Evolutionary conservation across 306 rosid genomes (phyloP).

Genomic region (Vachellia pachyceras): DNA sequence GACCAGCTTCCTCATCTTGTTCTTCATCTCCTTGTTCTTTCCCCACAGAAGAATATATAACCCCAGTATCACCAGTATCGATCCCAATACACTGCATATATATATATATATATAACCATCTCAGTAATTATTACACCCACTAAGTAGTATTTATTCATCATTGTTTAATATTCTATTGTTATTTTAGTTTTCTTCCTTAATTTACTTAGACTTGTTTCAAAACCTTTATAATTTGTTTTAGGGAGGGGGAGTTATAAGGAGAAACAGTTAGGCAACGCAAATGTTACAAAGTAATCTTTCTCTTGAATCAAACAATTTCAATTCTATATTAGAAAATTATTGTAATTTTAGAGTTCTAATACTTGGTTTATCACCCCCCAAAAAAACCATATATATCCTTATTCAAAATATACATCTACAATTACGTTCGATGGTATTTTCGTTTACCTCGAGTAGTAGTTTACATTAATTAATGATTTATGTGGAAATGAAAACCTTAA

Average conservation of each 20-base stretch:
- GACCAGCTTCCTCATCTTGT: conserved; percentile 15
- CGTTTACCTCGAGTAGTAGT: background rate
- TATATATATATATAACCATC: no score
- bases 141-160: no score
- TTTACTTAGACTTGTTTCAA: no score
- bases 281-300: background rate
- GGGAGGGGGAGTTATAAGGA: background rate
- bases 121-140: no score
- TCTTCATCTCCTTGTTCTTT: conserved; percentile 65
- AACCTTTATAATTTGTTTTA: no score
- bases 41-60: conserved; percentile 74
- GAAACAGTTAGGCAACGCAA: background rate
- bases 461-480: background rate
- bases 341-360: background rate
- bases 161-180: no score
- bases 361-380: background rate
- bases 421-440: background rate
- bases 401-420: no score
- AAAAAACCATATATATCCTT: no score
- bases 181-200: no score
- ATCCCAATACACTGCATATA: conserved; percentile 53
- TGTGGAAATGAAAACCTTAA: background rate
- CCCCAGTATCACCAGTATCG: conserved; percentile 58
- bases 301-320: background rate
- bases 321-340: no score